Percentiles rank a stretch among this genome's conserved stretches.
Evolutionary conservation across 495 filamentous ascomycete genomes (phyloP).

Genomic region (Hypoxylon rickii): DNA sequence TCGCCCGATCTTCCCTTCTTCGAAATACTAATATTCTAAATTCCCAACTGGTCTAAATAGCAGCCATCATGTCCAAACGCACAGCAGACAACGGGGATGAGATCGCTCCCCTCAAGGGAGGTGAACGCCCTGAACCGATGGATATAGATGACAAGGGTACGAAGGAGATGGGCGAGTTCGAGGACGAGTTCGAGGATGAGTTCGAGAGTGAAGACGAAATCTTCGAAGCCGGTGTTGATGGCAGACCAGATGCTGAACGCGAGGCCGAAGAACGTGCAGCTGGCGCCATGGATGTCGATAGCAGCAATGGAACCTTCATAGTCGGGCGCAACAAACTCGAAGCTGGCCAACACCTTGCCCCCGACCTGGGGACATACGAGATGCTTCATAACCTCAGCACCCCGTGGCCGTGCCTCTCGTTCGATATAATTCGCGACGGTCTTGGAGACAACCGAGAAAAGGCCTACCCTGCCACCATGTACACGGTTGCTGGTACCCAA

Average conservation of each 20-base stretch:
- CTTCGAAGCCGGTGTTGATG: slow-evolving; percentile 91
- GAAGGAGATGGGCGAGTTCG: slow-evolving; percentile 84
- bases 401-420: slow-evolving; percentile 95
- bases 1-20: background rate
- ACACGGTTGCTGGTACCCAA: slow-evolving; percentile 92
- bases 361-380: slow-evolving; percentile 89
- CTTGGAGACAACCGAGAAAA: slow-evolving; percentile 83
- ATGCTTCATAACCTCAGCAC: slow-evolving; percentile 93
- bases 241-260: slow-evolving; percentile 86
- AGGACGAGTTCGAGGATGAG: slow-evolving; percentile 96
- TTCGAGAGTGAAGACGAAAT: slow-evolving; percentile 97
- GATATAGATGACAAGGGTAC: slow-evolving; percentile 58
- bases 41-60: background rate
- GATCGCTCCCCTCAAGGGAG: slow-evolving; percentile 66
- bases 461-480: slow-evolving; percentile 89
- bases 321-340: slow-evolving; percentile 85
- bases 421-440: slow-evolving; percentile 87
- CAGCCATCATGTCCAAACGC: slow-evolving; percentile 71
- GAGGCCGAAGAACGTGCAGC: slow-evolving; percentile 76
- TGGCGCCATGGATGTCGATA: slow-evolving; percentile 87
- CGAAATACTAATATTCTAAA: background rate
- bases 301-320: slow-evolving; percentile 75
- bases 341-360: slow-evolving; percentile 85
- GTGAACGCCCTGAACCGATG: slow-evolving; percentile 64
- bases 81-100: slow-evolving; percentile 60